Evolutionary conservation across 345 rosid species (phyloP), one percentile per base, ranked within the genome.

Genomic region (Eucalyptus shirleyi): DNA sequence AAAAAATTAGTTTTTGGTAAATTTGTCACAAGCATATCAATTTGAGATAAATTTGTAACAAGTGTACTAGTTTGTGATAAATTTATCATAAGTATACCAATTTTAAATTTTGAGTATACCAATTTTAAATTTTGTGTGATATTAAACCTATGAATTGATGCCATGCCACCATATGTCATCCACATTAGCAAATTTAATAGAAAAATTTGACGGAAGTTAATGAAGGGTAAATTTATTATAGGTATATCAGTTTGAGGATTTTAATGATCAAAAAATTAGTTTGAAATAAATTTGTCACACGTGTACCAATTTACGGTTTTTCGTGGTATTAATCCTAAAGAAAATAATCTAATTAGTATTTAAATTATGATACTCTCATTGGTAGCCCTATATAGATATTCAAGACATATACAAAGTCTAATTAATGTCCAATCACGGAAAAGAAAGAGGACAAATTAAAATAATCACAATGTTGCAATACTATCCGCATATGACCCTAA

Each of bases 21-120:
- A 59, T 59, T 59, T 59, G 0, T 59, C 65, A 59, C 3, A 1
- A 26, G 2, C 0, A 12, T 59, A 59, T 0, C 0, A 59, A 1
- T 59, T 59, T 59, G 0, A 3, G 1, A 59, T 26, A 59, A 59
- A 59, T 59, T 59, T 59, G 2, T 59, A 1, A 26, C 4, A 59
- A 4, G 0, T 59, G 0, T 59, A 11, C 3, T 12, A 24, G 7
- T 59, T 59, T 59, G 0, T 0, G 1, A 1, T 59, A 2, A 59
- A 59, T 10, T 59, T 26, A 3, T 59, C 4, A 26, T 5, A 59
- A 28, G 4, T 59, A 12, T 59, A 59, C 4, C 0, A 0, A 0
- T 59, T 59, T 59, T 3, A 0, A n/a, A n/a, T n/a, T n/a, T n/a
- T n/a, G n/a, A n/a, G n/a, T n/a, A n/a, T n/a, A n/a, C n/a, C n/a